Percentiles rank a stretch among this genome's conserved stretches.
Conservation (phyloP, 495 filamentous ascomycete species). For the Penicillium manginii region DNA sequence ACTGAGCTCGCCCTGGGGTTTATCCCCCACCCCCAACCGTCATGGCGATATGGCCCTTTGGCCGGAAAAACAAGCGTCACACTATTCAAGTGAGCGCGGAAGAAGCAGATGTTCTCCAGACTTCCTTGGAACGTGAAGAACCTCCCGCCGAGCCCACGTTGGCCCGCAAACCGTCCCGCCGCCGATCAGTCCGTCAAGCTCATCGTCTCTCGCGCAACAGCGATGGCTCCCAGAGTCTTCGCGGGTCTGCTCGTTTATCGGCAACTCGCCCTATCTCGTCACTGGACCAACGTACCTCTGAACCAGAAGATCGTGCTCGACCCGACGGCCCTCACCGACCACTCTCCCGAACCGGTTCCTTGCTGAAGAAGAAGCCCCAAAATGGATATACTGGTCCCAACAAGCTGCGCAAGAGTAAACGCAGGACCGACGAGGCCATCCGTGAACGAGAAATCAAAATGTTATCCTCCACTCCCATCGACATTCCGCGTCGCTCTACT, state of each 20-base stretch:
- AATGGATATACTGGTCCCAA: slow-evolving; percentile 38
- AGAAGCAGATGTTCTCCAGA: slow-evolving; percentile 32
- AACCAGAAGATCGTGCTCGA: slow-evolving; percentile 16
- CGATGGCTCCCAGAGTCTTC: slow-evolving; percentile 33
- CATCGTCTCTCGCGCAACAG: slow-evolving; percentile 37
- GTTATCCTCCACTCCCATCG: slow-evolving; percentile 70
- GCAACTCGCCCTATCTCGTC: slow-evolving; percentile 30
- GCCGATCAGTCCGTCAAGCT: slow-evolving; percentile 44
- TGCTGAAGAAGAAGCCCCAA: slow-evolving; percentile 52
- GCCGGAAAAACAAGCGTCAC: slow-evolving; percentile 62
- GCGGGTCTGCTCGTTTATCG: slow-evolving; percentile 39
- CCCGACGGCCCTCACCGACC: slow-evolving; percentile 28
- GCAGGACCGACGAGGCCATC: slow-evolving; percentile 69
- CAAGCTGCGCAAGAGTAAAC: slow-evolving; percentile 72
- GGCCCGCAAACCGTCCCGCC: slow-evolving; percentile 47
- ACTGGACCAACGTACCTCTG: slow-evolving; percentile 19
- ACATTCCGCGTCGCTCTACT: slow-evolving; percentile 62
- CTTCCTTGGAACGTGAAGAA: slow-evolving; percentile 32
- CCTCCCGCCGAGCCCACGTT: slow-evolving; percentile 29
- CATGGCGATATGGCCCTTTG: slow-evolving; percentile 82
- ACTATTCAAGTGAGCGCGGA: slow-evolving; percentile 48
- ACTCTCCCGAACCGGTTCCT: slow-evolving; percentile 59
- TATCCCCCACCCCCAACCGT: slow-evolving; percentile 31
- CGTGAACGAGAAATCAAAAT: slow-evolving; percentile 84
- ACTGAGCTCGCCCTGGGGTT: slow-evolving; percentile 12